A percentile compares a stretch with the other conserved stretches of the same genome.
Conservation (phyloP, 2,329 filamentous ascomycete genomes). For the Parastagonospora avenae region DNA sequence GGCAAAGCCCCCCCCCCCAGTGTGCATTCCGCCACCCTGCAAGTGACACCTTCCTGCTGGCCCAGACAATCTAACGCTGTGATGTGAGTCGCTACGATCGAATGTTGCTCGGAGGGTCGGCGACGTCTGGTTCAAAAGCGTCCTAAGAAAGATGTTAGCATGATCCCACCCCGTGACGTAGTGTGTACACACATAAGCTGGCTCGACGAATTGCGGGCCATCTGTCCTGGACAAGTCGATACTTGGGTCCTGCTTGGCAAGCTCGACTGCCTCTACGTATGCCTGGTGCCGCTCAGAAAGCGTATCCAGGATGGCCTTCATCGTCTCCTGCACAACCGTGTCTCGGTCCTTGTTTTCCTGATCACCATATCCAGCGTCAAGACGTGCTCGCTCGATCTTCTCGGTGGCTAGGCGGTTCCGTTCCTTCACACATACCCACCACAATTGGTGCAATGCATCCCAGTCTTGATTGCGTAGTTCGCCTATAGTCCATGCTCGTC, state of each 20-base stretch:
- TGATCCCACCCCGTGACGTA: too few species aligned
- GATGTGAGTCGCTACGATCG: neutral
- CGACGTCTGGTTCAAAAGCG: constrained; percentile 22
- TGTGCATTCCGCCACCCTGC: too few species aligned
- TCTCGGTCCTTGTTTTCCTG: constrained; percentile 69
- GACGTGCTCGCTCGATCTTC: constrained; percentile 67
- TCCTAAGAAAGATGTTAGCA: constrained; percentile 21
- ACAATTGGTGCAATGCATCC: constrained; percentile 89
- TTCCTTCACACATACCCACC: constrained; percentile 94
- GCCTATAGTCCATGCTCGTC: constrained; percentile 80
- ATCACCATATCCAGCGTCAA: constrained; percentile 75
- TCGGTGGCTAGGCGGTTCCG: constrained; percentile 87
- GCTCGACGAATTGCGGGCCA: constrained; percentile 30
- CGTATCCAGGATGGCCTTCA: constrained; percentile 80
- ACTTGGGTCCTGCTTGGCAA: constrained; percentile 60
- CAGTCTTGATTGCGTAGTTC: constrained; percentile 89
- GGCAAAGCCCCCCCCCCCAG: too few species aligned
- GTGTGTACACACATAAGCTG: constrained; percentile 28
- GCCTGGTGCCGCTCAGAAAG: constrained; percentile 88
- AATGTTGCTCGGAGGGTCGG: neutral
- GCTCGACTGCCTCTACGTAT: constrained; percentile 75
- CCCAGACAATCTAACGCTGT: neutral
- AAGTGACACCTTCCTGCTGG: too few species aligned
- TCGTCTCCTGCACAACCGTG: constrained; percentile 72
- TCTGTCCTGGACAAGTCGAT: constrained; percentile 33